Evolutionary conservation across 306 rosid genomes (phyloP).

Genomic region (Neltuma alba): DNA sequence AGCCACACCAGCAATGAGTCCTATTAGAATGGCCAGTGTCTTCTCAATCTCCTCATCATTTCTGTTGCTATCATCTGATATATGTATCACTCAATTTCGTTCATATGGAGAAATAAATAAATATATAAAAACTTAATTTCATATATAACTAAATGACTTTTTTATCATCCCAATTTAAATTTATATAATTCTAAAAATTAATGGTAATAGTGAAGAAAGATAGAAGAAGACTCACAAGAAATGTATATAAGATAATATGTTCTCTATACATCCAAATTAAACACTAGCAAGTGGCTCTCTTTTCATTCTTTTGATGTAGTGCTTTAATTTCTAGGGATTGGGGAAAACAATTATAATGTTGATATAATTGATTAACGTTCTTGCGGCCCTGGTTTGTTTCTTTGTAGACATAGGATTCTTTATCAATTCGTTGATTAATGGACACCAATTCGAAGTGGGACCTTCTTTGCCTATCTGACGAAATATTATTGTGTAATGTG

Average conservation of each 20-base stretch:
- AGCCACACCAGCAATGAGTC: conserved; percentile 76
- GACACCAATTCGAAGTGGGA: conserved; percentile 38
- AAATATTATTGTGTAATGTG: no score
- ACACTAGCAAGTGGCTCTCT: not conserved
- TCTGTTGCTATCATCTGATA: conserved; percentile 36
- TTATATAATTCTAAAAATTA: no score
- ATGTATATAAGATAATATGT: no score
- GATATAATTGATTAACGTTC: not conserved
- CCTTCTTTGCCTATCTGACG: conserved; percentile 31
- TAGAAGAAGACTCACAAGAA: not conserved
- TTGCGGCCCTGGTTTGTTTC: not conserved
- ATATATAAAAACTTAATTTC: no score
- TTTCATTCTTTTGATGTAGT: conserved; percentile 16
- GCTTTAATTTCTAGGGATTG: not conserved
- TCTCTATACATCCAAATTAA: no score
- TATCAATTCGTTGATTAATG: not conserved
- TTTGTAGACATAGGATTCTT: conserved; percentile 45
- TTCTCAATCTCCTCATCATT: conserved; percentile 62
- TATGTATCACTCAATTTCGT: conserved; percentile 27
- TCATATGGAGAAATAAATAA: no score
- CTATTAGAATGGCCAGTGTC: conserved; percentile 84
- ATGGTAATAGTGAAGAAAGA: no score
- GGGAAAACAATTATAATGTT: conserved; percentile 7
- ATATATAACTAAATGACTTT: no score
- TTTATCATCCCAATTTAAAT: no score